phyloP scores from a whole-genome alignment of 148 eudicot species.

The Tetragonia tetragonoides region DNA sequence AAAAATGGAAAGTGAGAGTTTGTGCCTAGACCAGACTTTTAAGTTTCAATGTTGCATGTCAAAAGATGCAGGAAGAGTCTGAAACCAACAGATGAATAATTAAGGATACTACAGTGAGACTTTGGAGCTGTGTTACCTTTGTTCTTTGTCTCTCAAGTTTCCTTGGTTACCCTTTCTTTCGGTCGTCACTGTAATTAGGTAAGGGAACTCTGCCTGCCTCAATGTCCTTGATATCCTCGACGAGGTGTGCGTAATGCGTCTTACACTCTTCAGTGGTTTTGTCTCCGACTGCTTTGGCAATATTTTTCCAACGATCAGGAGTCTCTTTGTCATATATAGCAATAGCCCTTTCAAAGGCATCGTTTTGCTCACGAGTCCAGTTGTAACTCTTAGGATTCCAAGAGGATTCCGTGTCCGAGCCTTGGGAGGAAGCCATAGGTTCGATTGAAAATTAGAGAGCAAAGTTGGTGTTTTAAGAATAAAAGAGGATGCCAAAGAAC shows the following conservation, averaged over 20 bases:
- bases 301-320: slow-evolving; percentile 57
- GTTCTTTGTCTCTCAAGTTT: slow-evolving; percentile 25
- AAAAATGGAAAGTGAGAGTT: slow-evolving; percentile 7
- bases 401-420: slow-evolving; percentile 21
- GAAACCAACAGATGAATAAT: slow-evolving; percentile 11
- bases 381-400: slow-evolving; percentile 34
- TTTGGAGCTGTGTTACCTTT: slow-evolving; percentile 26
- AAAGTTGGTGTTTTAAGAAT: not conserved
- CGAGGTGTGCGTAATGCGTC: slow-evolving; percentile 44
- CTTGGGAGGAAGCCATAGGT: slow-evolving; percentile 36
- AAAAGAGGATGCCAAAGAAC: not conserved
- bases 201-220: slow-evolving; percentile 53
- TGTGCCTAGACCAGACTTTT: not conserved
- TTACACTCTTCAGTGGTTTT: slow-evolving; percentile 52
- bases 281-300: slow-evolving; percentile 54
- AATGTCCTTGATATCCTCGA: slow-evolving; percentile 46
- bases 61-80: not conserved
- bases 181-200: slow-evolving; percentile 41
- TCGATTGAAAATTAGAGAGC: not conserved
- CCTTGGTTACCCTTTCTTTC: slow-evolving; percentile 16
- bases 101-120: not conserved
- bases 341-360: slow-evolving; percentile 55
- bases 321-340: slow-evolving; percentile 57
- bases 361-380: slow-evolving; percentile 36
- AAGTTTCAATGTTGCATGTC: not conserved